These are phyloP conservation scores for Aaosphaeria arxii DNA, from an alignment of 2,329 filamentous ascomycete species.

Conservation along the genomic window DNA sequence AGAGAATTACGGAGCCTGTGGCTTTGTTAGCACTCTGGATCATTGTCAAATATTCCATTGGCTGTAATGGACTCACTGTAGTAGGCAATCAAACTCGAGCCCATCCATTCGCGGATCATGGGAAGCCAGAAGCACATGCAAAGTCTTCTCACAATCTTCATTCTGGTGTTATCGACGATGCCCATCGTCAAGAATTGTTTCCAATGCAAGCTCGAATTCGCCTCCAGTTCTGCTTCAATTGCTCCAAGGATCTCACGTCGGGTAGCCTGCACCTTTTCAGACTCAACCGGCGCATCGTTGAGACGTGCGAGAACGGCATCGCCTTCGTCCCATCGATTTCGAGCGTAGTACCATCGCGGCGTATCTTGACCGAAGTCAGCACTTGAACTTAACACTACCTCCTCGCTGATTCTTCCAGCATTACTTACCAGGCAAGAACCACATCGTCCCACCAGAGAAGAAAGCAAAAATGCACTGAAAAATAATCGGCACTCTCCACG, in stretches of 20 bases:
- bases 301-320: conserved; percentile 10
- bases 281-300: conserved; percentile 8
- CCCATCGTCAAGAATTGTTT: conserved; percentile 12
- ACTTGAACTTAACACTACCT: no score
- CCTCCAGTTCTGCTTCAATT: conserved; percentile 14
- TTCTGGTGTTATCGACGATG: conserved; percentile 9
- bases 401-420: no score
- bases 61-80: conserved; percentile 5
- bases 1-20: conserved; percentile 9
- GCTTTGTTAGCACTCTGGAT: neutral
- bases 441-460: conserved; percentile 9
- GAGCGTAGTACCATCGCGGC: conserved; percentile 15
- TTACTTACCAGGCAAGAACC: conserved; percentile 8
- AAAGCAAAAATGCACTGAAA: conserved; percentile 9
- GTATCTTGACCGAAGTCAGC: conserved; percentile 4
- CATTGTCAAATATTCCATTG: no score
- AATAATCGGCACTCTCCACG: conserved; percentile 9
- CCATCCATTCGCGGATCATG: conserved; percentile 17
- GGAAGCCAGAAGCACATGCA: conserved; percentile 16
- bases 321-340: conserved; percentile 11
- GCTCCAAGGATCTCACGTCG: conserved; percentile 9
- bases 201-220: conserved; percentile 13
- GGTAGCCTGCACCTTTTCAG: conserved; percentile 9
- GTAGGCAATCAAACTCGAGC: conserved; percentile 10
- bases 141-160: conserved; percentile 13